Percentiles rank a stretch among this genome's conserved stretches.
Evolutionary conservation across 352 stramenopile genomes (phyloP).

Genomic region (Phytophthora litchii): DNA sequence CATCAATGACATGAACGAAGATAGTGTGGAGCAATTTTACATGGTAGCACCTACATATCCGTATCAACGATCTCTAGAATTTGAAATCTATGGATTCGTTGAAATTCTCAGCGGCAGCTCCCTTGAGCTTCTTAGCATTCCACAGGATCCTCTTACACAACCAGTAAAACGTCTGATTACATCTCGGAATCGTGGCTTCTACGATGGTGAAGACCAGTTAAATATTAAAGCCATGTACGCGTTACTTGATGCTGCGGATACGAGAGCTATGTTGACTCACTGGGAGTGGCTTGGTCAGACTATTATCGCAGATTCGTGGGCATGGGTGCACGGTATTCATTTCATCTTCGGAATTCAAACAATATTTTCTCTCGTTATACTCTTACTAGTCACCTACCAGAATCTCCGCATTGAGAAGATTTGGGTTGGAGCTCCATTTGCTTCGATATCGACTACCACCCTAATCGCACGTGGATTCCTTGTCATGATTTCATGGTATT

Average conservation of each 20-base stretch:
- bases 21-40: conserved; percentile 24
- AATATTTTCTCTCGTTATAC: conserved; percentile 28
- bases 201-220: conserved; percentile 25
- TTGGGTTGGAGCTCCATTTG: conserved; percentile 47
- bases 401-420: conserved; percentile 33
- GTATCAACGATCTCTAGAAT: conserved; percentile 33
- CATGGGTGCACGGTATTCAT: conserved; percentile 42
- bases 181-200: conserved; percentile 32
- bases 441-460: conserved; percentile 33
- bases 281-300: conserved; percentile 23
- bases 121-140: conserved; percentile 21
- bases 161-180: conserved; percentile 28
- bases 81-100: conserved; percentile 30
- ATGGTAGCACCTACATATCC: conserved; percentile 31
- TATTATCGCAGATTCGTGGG: conserved; percentile 37
- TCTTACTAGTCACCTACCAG: conserved; percentile 32
- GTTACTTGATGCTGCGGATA: conserved; percentile 13
- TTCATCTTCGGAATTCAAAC: conserved; percentile 32
- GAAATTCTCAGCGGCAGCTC: conserved; percentile 13
- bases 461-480: conserved; percentile 21
- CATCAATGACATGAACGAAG: conserved; percentile 24
- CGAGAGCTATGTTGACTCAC: conserved; percentile 2
- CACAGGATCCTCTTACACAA: conserved; percentile 4
- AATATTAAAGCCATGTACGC: conserved; percentile 27
- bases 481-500: conserved; percentile 34